phyloP scores from a whole-genome alignment of 768 basidiomycete genomes.

The Calocybe gangraenosa region DNA sequence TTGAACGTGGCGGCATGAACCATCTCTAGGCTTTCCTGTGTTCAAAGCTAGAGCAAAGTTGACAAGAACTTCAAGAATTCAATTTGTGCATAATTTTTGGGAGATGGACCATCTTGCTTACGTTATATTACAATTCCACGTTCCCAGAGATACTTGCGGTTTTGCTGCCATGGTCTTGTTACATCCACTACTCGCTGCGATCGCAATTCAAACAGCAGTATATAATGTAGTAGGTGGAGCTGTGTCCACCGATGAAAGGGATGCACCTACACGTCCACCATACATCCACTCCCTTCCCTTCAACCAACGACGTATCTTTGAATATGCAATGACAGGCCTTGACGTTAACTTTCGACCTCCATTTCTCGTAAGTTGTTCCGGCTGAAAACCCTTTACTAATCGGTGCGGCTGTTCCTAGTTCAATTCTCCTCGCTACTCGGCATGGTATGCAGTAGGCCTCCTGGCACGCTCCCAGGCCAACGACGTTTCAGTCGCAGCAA shows the following conservation, averaged over 20 bases:
- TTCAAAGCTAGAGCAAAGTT: too few relatives aligned
- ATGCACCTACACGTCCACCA: conserved; percentile 3
- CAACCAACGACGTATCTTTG: conserved; percentile 20
- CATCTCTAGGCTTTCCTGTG: too few relatives aligned
- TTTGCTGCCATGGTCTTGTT: too few relatives aligned
- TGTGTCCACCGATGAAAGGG: neutral
- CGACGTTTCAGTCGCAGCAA: conserved; percentile 19
- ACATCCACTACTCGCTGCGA: too few relatives aligned
- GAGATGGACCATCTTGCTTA: too few relatives aligned
- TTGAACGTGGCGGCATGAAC: too few relatives aligned
- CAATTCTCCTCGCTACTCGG: conserved; percentile 24
- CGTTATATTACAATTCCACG: too few relatives aligned
- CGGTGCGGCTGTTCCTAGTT: conserved; percentile 14
- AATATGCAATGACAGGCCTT: conserved; percentile 21
- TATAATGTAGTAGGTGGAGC: neutral
- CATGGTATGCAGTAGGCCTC: conserved; percentile 27
- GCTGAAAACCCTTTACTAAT: neutral
- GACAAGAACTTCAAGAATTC: too few relatives aligned
- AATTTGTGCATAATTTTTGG: too few relatives aligned
- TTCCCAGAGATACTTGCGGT: too few relatives aligned
- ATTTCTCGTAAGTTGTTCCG: conserved; percentile 17
- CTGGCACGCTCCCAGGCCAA: conserved; percentile 22
- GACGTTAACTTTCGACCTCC: conserved; percentile 23
- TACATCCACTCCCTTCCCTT: conserved; percentile 18
- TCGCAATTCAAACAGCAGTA: too few relatives aligned